These are phyloP conservation scores for Phlebopus sp. DNA, from an alignment of 1,284 basidiomycete species.

Conservation along the genomic window DNA sequence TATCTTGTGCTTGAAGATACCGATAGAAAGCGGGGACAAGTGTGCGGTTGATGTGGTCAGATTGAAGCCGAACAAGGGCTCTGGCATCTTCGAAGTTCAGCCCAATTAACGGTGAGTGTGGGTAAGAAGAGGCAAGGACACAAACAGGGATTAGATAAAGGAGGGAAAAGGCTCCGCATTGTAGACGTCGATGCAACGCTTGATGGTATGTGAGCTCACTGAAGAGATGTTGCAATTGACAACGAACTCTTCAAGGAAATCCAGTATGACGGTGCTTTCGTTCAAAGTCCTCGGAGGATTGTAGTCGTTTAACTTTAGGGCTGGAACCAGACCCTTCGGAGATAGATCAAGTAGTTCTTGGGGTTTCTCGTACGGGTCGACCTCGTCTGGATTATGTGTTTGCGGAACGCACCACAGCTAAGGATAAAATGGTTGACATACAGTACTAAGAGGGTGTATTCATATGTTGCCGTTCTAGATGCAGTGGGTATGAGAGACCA, in stretches of 20 bases:
- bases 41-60: constrained; percentile 62
- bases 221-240: too few relatives aligned
- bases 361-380: constrained; percentile 82
- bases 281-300: constrained; percentile 56
- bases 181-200: constrained; percentile 49
- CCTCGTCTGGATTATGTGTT: constrained; percentile 50
- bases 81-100: constrained; percentile 51
- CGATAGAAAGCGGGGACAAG: constrained; percentile 78
- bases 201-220: not conserved
- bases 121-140: constrained; percentile 2
- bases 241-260: constrained; percentile 70
- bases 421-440: constrained; percentile 18
- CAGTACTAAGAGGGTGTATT: constrained; percentile 31
- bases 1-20: constrained; percentile 72
- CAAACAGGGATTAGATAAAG: constrained; percentile 58
- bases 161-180: constrained; percentile 54
- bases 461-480: not conserved
- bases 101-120: not conserved
- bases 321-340: constrained; percentile 78
- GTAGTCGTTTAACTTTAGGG: constrained; percentile 53
- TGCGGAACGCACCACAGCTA: not conserved
- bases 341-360: constrained; percentile 74
- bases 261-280: constrained; percentile 71
- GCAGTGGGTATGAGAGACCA: not conserved
- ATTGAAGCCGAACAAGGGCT: constrained; percentile 64